A percentile compares a stretch with the other conserved stretches of the same genome.
Conservation (phyloP, 164 flowering plant genomes). For the Aristolochia californica region DNA sequence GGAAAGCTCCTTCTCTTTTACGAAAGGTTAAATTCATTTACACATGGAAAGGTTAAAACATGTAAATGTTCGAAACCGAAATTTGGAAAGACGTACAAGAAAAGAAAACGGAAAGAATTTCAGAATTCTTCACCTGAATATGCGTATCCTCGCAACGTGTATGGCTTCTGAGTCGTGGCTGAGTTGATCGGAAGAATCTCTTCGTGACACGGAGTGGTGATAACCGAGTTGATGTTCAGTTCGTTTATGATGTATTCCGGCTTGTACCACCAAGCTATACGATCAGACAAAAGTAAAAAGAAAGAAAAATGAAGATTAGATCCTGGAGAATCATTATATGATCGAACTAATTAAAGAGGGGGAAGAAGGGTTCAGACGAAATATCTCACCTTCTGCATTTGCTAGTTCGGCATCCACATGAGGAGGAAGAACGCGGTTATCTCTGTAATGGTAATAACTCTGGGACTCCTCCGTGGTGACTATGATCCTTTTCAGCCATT, state of each 20-base stretch:
- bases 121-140: conserved; percentile 52
- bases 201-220: conserved; percentile 81
- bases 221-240: conserved; percentile 88
- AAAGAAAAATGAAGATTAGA: not conserved
- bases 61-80: not conserved
- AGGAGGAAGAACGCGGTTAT: conserved; percentile 81
- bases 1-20: too few species aligned
- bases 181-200: conserved; percentile 83
- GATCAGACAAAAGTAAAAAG: not conserved
- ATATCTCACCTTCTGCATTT: conserved; percentile 57
- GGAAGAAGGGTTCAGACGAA: not conserved
- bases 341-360: not conserved
- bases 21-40: too few species aligned
- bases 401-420: conserved; percentile 94
- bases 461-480: conserved; percentile 65
- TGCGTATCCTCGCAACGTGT: conserved; percentile 76
- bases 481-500: conserved; percentile 75
- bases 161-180: conserved; percentile 66
- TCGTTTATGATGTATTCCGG: conserved; percentile 92
- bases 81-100: too few species aligned
- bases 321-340: not conserved
- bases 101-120: too few species aligned
- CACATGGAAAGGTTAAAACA: not conserved
- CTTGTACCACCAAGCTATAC: conserved; percentile 98
- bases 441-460: conserved; percentile 65